Evolutionary conservation across 148 eudicot species (phyloP), one percentile per base, ranked within the genome.

Genomic region (Mesembryanthemum crystallinum): DNA sequence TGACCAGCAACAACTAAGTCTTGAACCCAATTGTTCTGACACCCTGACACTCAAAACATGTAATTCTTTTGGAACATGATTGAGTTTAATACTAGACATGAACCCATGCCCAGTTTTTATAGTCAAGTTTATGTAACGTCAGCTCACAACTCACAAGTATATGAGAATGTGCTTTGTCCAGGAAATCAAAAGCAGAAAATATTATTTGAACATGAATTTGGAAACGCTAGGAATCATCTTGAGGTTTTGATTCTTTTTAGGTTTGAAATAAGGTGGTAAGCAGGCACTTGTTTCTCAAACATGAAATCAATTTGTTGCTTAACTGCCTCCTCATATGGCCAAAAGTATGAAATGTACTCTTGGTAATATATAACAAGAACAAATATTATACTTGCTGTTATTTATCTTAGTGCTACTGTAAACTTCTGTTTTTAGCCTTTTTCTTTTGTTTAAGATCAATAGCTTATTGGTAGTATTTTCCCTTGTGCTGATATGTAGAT

Each of bases 401-500:
- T 7, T 17, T 45, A 25, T 15, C 7, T 15, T 27, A 17, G 29
- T 57, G 72, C 32, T 8, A 23, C 24, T 1, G 52, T 27, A 25
- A 45, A 54, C 8, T 49, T 28, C 43, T 13, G 4, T 52, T 25
- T 47, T 47, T 25, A 45, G 3, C 10, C 58, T 45, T 20, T 45
- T 20, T 27, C 18, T 74, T 43, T 43, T 73, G 21, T 42, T 51
- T 45, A 59, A 24, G 47, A 59, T 6, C 60, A 21, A 23, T 8
- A 18, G 24, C 14, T 49, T 69, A 7, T 18, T 42, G 15, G 28
- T 57, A 12, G 23, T 14, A 5, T 60, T 65, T 71, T 18, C 1
- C 30, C 35, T 23, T 20, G 23, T 43, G 35, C 35, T 59, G 28
- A 74, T 29, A 33, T 75, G 21, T 65, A 88, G 86, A 73, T 47